Conservation (phyloP, 768 basidiomycete species). For the Suillus placidus region DNA sequence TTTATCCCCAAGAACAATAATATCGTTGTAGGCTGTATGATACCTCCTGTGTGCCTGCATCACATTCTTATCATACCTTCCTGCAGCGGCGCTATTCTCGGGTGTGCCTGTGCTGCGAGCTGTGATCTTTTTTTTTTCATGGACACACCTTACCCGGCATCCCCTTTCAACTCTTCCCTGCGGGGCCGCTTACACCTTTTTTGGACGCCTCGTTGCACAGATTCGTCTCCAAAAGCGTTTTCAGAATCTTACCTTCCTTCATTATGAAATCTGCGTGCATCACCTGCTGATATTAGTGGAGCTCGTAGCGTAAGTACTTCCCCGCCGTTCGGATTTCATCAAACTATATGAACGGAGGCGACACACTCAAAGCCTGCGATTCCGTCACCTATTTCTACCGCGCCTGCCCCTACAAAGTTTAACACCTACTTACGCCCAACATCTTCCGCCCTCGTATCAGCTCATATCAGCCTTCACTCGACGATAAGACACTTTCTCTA, state of each 20-base stretch:
- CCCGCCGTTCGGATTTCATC: constrained; percentile 13
- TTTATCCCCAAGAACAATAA: constrained; percentile 6
- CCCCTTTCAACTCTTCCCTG: constrained; percentile 17
- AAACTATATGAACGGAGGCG: constrained; percentile 13
- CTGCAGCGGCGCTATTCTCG: neutral
- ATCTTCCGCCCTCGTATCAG: neutral
- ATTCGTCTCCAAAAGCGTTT: neutral
- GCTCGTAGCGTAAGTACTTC: constrained; percentile 11
- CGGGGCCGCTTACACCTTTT: constrained; percentile 22
- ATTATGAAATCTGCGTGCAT: constrained; percentile 18
- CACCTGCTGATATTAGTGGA: constrained; percentile 28
- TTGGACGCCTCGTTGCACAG: constrained; percentile 18
- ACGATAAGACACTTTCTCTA: neutral
- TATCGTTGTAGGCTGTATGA: neutral
- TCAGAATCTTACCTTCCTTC: neutral
- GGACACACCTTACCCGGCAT: constrained; percentile 8
- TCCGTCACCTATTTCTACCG: constrained; percentile 7
- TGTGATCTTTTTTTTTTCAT: constrained; percentile 1
- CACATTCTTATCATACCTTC: constrained; percentile 12
- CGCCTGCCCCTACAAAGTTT: constrained; percentile 3
- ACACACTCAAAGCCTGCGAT: constrained; percentile 4
- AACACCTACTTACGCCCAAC: constrained; percentile 3
- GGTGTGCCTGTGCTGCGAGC: constrained; percentile 6
- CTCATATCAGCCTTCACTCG: neutral
- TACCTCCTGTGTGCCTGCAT: constrained; percentile 4